These are phyloP conservation scores for Diutina mesorugosa DNA, from an alignment of 1,139 yeast genomes.

Conservation along the genomic window DNA sequence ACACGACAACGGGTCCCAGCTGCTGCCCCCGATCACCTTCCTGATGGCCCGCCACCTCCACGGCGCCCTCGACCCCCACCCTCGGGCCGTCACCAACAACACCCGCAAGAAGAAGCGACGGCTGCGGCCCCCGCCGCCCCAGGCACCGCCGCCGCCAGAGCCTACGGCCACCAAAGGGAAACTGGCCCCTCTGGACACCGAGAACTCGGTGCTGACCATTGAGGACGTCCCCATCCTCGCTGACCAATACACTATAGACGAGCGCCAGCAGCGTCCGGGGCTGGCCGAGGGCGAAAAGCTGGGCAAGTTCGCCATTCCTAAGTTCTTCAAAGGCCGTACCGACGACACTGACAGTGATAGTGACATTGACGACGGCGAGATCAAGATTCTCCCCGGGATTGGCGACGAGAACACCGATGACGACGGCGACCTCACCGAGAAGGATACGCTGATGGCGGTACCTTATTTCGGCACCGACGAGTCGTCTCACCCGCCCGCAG, in stretches of 20 bases:
- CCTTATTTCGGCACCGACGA: background rate
- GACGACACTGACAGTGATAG: background rate
- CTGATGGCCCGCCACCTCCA: background rate
- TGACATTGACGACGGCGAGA: slow-evolving; percentile 1
- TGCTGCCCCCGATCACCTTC: background rate
- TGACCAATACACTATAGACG: background rate
- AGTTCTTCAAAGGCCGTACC: background rate
- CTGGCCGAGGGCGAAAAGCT: background rate
- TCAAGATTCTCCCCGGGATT: background rate
- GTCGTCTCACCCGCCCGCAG: background rate
- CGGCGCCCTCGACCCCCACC: background rate
- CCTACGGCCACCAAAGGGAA: background rate
- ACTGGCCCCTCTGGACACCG: background rate
- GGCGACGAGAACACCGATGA: background rate
- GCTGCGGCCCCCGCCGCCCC: background rate
- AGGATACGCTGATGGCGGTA: background rate
- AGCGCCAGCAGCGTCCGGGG: background rate
- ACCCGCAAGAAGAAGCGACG: background rate
- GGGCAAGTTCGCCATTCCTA: background rate
- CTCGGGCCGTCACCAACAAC: background rate
- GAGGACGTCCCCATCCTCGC: background rate
- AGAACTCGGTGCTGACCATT: background rate
- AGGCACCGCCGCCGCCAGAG: background rate
- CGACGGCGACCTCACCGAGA: background rate
- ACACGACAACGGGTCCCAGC: background rate